Conservation (phyloP, 768 basidiomycete species). For the Phlegmacium glaucopus region DNA sequence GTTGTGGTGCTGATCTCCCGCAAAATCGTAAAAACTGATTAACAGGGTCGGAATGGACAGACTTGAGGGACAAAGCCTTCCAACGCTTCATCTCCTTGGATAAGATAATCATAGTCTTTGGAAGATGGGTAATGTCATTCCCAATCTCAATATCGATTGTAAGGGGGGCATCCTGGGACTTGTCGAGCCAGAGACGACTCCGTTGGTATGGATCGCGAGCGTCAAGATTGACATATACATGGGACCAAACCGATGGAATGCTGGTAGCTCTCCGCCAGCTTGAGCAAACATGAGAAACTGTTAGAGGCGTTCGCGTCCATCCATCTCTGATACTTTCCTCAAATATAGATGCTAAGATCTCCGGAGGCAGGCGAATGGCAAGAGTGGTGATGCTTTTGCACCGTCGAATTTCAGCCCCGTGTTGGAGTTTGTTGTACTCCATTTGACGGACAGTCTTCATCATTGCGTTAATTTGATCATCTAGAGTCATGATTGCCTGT, state of each 20-base stretch:
- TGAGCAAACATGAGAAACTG: slow-evolving; percentile 56
- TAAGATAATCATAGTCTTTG: slow-evolving; percentile 38
- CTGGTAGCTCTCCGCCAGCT: slow-evolving; percentile 53
- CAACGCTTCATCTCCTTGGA: slow-evolving; percentile 37
- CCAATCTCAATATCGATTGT: slow-evolving; percentile 40
- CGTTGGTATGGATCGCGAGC: slow-evolving; percentile 36
- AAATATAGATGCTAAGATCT: slow-evolving; percentile 53
- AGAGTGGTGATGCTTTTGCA: slow-evolving; percentile 49
- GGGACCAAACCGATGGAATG: slow-evolving; percentile 55
- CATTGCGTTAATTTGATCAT: slow-evolving; percentile 41
- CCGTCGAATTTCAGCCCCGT: slow-evolving; percentile 39
- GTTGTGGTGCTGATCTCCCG: slow-evolving; percentile 28
- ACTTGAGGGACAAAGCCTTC: slow-evolving; percentile 39
- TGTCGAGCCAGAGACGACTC: slow-evolving; percentile 49
- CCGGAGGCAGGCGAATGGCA: slow-evolving; percentile 51
- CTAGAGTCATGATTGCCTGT: slow-evolving; percentile 34
- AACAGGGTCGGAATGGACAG: slow-evolving; percentile 33
- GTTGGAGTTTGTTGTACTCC: slow-evolving; percentile 37
- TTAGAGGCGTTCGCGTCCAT: slow-evolving; percentile 53
- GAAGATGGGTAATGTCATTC: slow-evolving; percentile 24
- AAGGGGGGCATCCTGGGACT: slow-evolving; percentile 40
- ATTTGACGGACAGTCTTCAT: slow-evolving; percentile 37
- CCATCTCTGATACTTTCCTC: slow-evolving; percentile 46
- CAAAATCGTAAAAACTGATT: slow-evolving; percentile 38
- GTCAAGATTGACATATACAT: slow-evolving; percentile 49